phyloP scores from a whole-genome alignment of 192 early-diverging fungal species.

The Backusella luteola region DNA sequence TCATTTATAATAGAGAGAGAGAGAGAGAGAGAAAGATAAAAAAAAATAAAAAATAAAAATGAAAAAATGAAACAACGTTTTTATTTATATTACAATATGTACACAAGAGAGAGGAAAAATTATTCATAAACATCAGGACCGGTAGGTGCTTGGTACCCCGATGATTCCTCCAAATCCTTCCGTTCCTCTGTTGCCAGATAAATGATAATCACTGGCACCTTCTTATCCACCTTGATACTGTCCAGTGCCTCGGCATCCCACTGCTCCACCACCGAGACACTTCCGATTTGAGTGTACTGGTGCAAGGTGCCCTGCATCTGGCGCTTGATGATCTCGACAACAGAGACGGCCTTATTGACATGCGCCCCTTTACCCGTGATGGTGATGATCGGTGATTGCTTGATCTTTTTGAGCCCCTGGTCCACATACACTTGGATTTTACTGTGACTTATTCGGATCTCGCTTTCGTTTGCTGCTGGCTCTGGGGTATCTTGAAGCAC shows the following conservation, averaged over 20 bases:
- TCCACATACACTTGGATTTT: conserved; percentile 26
- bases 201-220: conserved; percentile 28
- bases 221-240: conserved; percentile 10
- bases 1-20: not conserved
- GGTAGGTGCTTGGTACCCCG: conserved; percentile 28
- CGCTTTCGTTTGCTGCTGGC: conserved; percentile 21
- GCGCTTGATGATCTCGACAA: conserved; percentile 68
- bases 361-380: conserved; percentile 42
- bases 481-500: not conserved
- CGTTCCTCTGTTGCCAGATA: conserved; percentile 9
- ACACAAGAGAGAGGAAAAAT: too few species aligned
- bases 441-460: conserved; percentile 21
- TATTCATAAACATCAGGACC: conserved; percentile 21
- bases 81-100: too few species aligned
- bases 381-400: conserved; percentile 8
- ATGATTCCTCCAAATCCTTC: conserved; percentile 10
- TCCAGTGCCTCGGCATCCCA: conserved; percentile 36
- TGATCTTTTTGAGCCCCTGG: conserved; percentile 16
- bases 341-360: conserved; percentile 62
- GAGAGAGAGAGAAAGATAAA: too few species aligned
- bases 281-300: conserved; percentile 56
- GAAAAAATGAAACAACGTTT: too few species aligned
- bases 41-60: too few species aligned
- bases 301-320: conserved; percentile 47
- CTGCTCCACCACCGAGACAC: conserved; percentile 19